phyloP scores from a whole-genome alignment of 2,329 filamentous ascomycete genomes.

The Celoporthe dispersa region DNA sequence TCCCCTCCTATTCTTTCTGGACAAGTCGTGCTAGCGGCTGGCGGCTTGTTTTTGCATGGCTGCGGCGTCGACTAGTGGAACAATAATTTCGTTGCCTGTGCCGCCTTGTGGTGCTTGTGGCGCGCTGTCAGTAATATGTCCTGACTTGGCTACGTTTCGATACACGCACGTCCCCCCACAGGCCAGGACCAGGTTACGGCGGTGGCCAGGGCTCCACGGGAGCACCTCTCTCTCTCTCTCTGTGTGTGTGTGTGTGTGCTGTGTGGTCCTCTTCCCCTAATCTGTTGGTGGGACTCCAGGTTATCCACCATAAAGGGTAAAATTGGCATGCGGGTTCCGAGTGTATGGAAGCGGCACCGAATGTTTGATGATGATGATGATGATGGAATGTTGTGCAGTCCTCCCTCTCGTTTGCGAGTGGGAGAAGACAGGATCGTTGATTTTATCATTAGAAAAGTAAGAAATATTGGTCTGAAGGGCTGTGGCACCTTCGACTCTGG shows the following conservation, averaged over 20 bases:
- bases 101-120: background rate
- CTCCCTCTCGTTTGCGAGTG: background rate
- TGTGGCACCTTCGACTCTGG: background rate
- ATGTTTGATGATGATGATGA: background rate
- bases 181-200: background rate
- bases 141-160: background rate
- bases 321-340: background rate
- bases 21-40: background rate
- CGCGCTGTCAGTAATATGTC: background rate
- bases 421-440: background rate
- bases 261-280: background rate
- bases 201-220: no score
- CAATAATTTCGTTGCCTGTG: slow-evolving; percentile 8
- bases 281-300: background rate
- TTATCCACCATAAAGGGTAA: background rate
- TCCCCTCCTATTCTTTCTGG: no score
- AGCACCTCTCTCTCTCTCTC: no score
- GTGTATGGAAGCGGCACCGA: background rate
- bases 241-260: no score
- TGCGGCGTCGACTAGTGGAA: background rate
- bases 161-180: background rate
- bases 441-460: slow-evolving; percentile 8
- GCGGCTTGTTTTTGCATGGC: background rate
- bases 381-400: background rate
- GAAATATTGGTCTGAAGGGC: background rate